Base-by-base conservation (phyloP, 225 moss, liverwort and hornwort genomes). In the Sphagnum contortum region DNA sequence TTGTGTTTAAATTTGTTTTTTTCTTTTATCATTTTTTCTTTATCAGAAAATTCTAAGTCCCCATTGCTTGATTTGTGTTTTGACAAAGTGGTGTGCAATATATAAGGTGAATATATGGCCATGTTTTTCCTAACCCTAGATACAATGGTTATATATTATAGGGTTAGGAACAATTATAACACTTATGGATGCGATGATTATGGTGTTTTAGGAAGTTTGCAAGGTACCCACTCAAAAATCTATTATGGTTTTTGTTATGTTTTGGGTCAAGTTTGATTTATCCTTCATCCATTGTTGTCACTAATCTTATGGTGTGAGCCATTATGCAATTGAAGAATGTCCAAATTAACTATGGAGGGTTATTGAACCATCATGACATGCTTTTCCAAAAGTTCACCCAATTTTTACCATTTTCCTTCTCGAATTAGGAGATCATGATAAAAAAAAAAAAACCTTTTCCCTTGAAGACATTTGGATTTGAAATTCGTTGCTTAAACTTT, bases 241-340 rank as follows among this genome's bases (percentile, higher is more conserved):
- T 94, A 48, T 83, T 78, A 56, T 73, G 72, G 64, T 91, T 87
- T 72, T 72, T 91, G 58, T 85, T 84, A 64, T 78, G 74, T 63
- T 76, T 87, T 66, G 81, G 83, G 49, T 67, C 85, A 50, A 83
- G 75, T 12, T 71, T 85, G 65, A 78, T 69, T 62, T 76, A 65
- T 70, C 57, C 85, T 44, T 84, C 89, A 46, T 72, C 85, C 46
- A 66, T 82, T 52, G 67, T 83, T 60, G 50, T 59, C 8, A 81
- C 83, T 50, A 66, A 83, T 55, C 57, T 73, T 63, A 55, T 67
- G 45, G 50, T 91, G 12, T 75, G 66, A 55, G 87, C 89, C 55
- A 49, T 63, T 51, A 83, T 91, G 58, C 76, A 81, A 75, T 66
- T 29, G 6, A 77, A 59, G 62, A 72, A 67, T 58, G 88, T 94